These are phyloP conservation scores for Zygoascus tannicola DNA, from an alignment of 805 yeast genomes.

Conservation along the genomic window DNA sequence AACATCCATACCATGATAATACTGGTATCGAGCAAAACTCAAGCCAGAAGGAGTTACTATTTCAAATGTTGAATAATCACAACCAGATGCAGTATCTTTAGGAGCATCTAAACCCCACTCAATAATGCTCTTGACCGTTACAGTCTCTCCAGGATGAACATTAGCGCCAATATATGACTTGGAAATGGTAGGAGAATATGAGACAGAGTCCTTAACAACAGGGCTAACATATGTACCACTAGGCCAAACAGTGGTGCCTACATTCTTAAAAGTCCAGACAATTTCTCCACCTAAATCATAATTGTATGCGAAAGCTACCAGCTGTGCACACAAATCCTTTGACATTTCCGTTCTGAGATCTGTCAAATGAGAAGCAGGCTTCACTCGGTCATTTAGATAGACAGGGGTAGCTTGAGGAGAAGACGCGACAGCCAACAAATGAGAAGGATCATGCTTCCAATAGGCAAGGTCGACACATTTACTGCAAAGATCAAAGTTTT, in stretches of 20 bases:
- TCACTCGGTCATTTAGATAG: neutral
- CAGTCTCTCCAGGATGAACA: constrained; percentile 6
- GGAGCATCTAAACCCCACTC: neutral
- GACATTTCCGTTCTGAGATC: neutral
- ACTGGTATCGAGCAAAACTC: constrained; percentile 2
- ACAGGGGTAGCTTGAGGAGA: neutral
- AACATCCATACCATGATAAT: constrained; percentile 2
- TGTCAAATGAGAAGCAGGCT: neutral
- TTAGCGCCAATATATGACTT: neutral
- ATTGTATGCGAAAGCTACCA: neutral
- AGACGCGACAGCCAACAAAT: neutral
- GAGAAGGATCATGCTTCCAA: constrained; percentile 4
- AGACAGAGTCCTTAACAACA: neutral
- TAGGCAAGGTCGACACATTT: constrained; percentile 19
- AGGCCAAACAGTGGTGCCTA: constrained; percentile 14
- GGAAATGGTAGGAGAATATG: neutral
- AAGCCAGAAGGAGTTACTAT: constrained; percentile 3
- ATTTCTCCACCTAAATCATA: neutral
- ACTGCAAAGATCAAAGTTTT: constrained; percentile 43
- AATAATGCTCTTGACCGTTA: neutral
- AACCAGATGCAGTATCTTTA: neutral
- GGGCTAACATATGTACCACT: constrained; percentile 5
- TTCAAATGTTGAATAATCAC: constrained; percentile 1
- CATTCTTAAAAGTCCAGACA: constrained; percentile 7
- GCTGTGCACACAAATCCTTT: constrained; percentile 1